Percentiles rank a stretch among this genome's conserved stretches.
Conservation (phyloP, 805 yeast genomes). For the Starmerella khaoyaiensis region DNA sequence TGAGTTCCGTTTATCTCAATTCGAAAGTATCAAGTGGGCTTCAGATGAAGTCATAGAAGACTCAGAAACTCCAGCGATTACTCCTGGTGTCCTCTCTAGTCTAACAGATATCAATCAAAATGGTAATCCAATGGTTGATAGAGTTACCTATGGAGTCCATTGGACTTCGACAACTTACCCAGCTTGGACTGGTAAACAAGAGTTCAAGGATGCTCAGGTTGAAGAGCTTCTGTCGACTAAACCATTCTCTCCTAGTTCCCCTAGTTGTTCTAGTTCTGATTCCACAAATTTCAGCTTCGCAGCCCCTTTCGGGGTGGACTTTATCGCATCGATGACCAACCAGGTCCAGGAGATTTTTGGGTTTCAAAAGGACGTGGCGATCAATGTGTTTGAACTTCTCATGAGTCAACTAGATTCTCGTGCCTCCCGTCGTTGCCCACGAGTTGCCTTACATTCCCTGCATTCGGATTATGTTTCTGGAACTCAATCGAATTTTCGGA, state of each 20-base stretch:
- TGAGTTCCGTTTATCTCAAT: slow-evolving; percentile 1
- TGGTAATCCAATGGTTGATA: slow-evolving; percentile 5
- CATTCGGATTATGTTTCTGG: slow-evolving; percentile 74
- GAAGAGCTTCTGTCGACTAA: neutral
- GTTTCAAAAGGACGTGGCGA: slow-evolving; percentile 52
- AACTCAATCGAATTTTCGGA: slow-evolving; percentile 48
- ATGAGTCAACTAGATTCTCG: slow-evolving; percentile 54
- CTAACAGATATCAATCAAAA: neutral
- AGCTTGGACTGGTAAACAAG: slow-evolving; percentile 60
- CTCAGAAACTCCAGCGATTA: slow-evolving; percentile 8
- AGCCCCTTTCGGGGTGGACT: slow-evolving; percentile 24
- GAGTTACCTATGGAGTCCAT: slow-evolving; percentile 19
- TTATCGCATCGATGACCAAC: slow-evolving; percentile 45
- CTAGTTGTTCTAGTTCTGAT: neutral
- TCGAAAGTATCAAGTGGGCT: slow-evolving; percentile 9
- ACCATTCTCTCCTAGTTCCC: neutral
- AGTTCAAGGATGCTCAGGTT: neutral
- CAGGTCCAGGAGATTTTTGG: slow-evolving; percentile 47
- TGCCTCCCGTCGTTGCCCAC: slow-evolving; percentile 49
- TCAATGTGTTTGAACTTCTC: slow-evolving; percentile 54
- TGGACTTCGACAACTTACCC: slow-evolving; percentile 56
- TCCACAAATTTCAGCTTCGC: slow-evolving; percentile 3
- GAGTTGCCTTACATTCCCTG: slow-evolving; percentile 42
- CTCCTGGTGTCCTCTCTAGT: slow-evolving; percentile 13
- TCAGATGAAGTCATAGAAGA: neutral